Conservation (phyloP, 2,329 filamentous ascomycete species). For the Pseudocercospora crystallina region DNA sequence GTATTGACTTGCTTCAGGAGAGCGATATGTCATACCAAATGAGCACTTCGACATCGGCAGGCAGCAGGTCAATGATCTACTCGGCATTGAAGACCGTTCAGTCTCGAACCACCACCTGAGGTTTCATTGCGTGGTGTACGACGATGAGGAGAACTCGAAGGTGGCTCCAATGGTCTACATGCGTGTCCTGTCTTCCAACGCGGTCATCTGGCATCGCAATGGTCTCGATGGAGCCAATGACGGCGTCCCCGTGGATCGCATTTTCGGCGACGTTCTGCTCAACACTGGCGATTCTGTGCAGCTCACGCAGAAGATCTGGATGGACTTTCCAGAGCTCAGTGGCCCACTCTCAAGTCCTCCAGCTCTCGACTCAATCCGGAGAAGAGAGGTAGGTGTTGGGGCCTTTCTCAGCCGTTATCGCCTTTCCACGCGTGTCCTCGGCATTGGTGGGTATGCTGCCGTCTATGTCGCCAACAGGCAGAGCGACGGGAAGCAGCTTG, state of each 20-base stretch:
- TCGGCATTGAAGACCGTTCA: conserved; percentile 31
- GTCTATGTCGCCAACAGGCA: conserved; percentile 58
- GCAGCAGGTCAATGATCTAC: conserved; percentile 21
- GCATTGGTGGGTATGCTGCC: conserved; percentile 53
- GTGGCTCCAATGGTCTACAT: conserved; percentile 50
- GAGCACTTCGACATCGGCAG: conserved; percentile 34
- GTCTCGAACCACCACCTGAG: conserved; percentile 50
- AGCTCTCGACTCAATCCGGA: conserved; percentile 3
- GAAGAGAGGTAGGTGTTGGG: conserved; percentile 21
- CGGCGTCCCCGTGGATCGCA: conserved; percentile 29
- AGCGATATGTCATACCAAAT: conserved; percentile 12
- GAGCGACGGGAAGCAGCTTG: conserved; percentile 58
- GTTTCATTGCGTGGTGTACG: conserved; percentile 49
- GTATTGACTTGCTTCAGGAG: conserved; percentile 2
- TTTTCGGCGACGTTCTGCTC: conserved; percentile 42
- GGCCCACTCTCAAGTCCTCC: conserved; percentile 1
- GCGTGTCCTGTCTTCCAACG: conserved; percentile 47
- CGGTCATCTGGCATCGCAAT: conserved; percentile 38
- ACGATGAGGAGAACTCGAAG: conserved; percentile 33
- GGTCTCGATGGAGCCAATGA: conserved; percentile 27
- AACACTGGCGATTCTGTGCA: conserved; percentile 44
- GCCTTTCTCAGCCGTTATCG: conserved; percentile 50
- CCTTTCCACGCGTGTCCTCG: conserved; percentile 53
- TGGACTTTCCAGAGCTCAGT: conserved; percentile 25
- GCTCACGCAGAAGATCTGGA: conserved; percentile 31